Evolutionary conservation across 2,329 filamentous ascomycete genomes (phyloP).

Genomic region (Claviceps sp.): DNA sequence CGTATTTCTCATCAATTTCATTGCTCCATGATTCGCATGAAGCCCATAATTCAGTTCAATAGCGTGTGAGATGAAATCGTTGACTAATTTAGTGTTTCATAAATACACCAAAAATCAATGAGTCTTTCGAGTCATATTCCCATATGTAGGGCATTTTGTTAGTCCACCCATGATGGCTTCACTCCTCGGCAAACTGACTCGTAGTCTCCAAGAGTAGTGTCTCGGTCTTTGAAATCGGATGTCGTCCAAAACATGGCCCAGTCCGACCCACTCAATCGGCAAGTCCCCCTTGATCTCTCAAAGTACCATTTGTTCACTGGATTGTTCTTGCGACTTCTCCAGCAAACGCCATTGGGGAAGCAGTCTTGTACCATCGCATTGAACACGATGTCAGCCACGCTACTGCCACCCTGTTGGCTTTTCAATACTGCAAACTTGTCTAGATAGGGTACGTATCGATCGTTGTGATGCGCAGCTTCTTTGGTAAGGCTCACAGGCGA

Average conservation of each 20-base stretch:
- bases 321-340: constrained; percentile 80
- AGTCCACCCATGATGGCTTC: constrained; percentile 49
- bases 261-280: constrained; percentile 66
- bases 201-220: constrained; percentile 50
- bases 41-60: no score
- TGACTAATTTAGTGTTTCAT: no score
- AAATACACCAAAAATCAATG: background rate
- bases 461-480: constrained; percentile 38
- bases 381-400: constrained; percentile 92
- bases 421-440: constrained; percentile 96
- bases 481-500: constrained; percentile 47
- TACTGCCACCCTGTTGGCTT: constrained; percentile 75
- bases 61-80: no score
- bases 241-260: constrained; percentile 99
- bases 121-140: background rate
- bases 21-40: no score
- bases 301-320: constrained; percentile 99
- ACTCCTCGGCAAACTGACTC: constrained; percentile 59
- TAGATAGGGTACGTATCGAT: constrained; percentile 74
- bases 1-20: no score
- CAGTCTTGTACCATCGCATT: constrained; percentile 87
- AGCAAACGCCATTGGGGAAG: constrained; percentile 81
- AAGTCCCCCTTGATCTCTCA: constrained; percentile 71
- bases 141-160: background rate
- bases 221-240: constrained; percentile 42